Evolutionary conservation across 768 basidiomycete genomes (phyloP), one percentile per base, ranked within the genome.

Genomic region (Auricularia heimuer): DNA sequence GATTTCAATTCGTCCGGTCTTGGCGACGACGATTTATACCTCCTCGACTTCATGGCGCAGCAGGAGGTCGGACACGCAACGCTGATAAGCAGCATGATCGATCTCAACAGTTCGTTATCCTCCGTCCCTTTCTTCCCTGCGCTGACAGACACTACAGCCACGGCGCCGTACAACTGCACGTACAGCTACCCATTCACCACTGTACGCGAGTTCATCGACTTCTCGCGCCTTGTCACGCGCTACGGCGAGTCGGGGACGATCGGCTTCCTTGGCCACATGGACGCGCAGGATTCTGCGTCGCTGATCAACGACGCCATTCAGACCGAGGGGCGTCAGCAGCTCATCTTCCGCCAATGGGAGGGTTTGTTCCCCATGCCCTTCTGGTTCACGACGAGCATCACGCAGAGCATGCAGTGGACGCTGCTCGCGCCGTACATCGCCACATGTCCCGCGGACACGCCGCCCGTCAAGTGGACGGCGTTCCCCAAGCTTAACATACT

Each of bases 331-430:
- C 75, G 86, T 8, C 86, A 89, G 73, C 83, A 88, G 75, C 81
- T 85, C 80, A 77, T 81, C 58, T 85, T 88, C 78, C 72, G 86
- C 3, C 85, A 87, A 73, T 80, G 85, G 60, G 78, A 82, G 62
- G 85, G 84, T 0, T 70, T 81, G n/a, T 83, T 83, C 76, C 84
- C 85, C 0, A 83, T 85, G 82, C 82, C 63, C 21, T 36, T 74
- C 47, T 83, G 76, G 75, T 85, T 85, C 70, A 77, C 80, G 61
- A 76, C 82, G 0, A 82, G 81, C 39, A 82, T 86, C 69, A 82
- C 85, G 2, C 86, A 87, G 70, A 75, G 80, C 7, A 85, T 84
- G 83, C 78, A 80, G 0, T 87, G 85, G 86, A 83, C 85, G 4
- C 73, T 85, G 12, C 75, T 87, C 4, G 76, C 82, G 14, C 82